phyloP scores from a whole-genome alignment of 2,329 filamentous ascomycete genomes.

The Blastomyces gilchristii region DNA sequence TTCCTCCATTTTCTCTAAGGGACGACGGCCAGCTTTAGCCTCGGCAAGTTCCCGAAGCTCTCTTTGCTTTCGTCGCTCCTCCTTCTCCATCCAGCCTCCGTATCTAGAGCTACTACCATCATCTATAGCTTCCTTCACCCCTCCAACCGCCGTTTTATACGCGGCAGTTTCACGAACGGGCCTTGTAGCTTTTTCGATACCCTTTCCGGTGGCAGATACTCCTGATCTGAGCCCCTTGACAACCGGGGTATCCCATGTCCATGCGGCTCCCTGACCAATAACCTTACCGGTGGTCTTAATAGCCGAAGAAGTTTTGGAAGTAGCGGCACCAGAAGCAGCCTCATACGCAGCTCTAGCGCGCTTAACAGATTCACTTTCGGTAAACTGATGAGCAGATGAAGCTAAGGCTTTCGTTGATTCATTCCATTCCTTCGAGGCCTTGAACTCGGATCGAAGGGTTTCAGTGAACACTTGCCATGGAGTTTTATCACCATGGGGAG shows the following conservation, averaged over 20 bases:
- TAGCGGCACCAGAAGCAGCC: constrained; percentile 72
- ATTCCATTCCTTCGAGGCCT: constrained; percentile 97
- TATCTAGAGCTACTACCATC: constrained; percentile 94
- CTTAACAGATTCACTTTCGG: constrained; percentile 83
- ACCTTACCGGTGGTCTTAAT: constrained; percentile 76
- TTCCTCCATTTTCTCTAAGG: constrained; percentile 58
- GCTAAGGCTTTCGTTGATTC: constrained; percentile 93
- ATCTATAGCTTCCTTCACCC: constrained; percentile 90
- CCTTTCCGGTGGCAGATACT: constrained; percentile 73
- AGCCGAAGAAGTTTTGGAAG: constrained; percentile 65
- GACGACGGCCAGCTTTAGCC: constrained; percentile 42
- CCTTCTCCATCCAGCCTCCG: constrained; percentile 93
- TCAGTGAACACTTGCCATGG: constrained; percentile 98
- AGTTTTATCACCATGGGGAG: constrained; percentile 95
- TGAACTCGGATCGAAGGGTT: constrained; percentile 87
- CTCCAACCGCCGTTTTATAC: constrained; percentile 57
- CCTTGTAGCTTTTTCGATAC: constrained; percentile 86
- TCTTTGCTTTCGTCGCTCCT: constrained; percentile 73
- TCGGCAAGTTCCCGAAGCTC: constrained; percentile 60
- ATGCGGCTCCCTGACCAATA: constrained; percentile 81
- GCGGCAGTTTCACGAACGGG: constrained; percentile 91
- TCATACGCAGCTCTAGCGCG: constrained; percentile 78
- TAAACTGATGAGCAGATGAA: constrained; percentile 79
- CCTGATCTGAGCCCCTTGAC: constrained; percentile 85
- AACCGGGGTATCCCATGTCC: constrained; percentile 94